phyloP scores from a whole-genome alignment of 352 stramenopile species.

The Globisporangium abappressorium region DNA sequence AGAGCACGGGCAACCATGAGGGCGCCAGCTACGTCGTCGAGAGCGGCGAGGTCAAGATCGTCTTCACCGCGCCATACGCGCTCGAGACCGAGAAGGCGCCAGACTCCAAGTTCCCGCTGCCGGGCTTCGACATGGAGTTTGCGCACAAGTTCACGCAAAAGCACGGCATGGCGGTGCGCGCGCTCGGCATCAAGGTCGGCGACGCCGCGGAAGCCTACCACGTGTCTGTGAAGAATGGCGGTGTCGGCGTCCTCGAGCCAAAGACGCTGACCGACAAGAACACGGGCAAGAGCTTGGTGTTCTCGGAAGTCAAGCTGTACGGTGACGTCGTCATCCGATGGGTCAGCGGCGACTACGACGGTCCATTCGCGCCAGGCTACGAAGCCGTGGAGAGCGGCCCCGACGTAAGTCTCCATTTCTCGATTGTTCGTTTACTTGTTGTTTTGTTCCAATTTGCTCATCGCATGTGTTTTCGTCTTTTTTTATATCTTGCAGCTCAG shows the following conservation, averaged over 20 bases:
- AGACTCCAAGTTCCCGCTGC: slow-evolving; percentile 45
- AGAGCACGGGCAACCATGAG: slow-evolving; percentile 85
- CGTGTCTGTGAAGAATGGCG: slow-evolving; percentile 73
- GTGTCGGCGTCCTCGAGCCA: slow-evolving; percentile 47
- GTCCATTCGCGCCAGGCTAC: slow-evolving; percentile 81
- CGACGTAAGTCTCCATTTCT: slow-evolving; percentile 15
- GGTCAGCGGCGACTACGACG: slow-evolving; percentile 74
- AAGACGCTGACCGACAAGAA: slow-evolving; percentile 55
- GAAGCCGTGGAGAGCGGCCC: slow-evolving; percentile 34
- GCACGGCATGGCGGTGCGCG: slow-evolving; percentile 78
- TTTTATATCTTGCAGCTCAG: slow-evolving; percentile 31
- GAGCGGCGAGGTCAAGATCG: slow-evolving; percentile 75
- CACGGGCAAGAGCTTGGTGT: slow-evolving; percentile 45
- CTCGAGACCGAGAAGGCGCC: slow-evolving; percentile 58
- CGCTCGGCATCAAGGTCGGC: slow-evolving; percentile 78
- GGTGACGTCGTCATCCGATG: slow-evolving; percentile 88
- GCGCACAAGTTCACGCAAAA: slow-evolving; percentile 79
- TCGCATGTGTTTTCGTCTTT: neutral
- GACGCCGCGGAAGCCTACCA: slow-evolving; percentile 80
- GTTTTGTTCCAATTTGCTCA: neutral
- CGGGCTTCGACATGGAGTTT: slow-evolving; percentile 61
- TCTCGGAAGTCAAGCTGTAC: slow-evolving; percentile 87
- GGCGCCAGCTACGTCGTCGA: slow-evolving; percentile 86
- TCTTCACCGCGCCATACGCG: slow-evolving; percentile 89
- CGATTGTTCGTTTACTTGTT: neutral